A percentile compares a stretch with the other conserved stretches of the same genome.
phyloP scores from a whole-genome alignment of 2,329 filamentous ascomycete genomes.

The Amauroascus niger region DNA sequence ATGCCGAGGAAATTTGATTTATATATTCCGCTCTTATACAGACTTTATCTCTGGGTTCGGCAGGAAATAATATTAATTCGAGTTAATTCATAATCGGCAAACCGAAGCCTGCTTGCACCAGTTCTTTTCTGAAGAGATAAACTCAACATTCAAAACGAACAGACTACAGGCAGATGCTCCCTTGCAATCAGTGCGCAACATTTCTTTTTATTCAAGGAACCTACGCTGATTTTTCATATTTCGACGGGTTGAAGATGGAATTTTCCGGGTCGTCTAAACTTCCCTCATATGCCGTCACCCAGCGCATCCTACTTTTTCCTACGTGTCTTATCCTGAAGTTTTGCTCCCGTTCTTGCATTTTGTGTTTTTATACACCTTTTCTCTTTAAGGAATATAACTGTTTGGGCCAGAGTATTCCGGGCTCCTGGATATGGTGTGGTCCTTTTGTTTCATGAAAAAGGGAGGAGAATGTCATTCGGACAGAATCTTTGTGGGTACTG shows the following conservation, averaged over 20 bases:
- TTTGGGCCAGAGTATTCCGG: constrained; percentile 4
- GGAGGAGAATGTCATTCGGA: constrained; percentile 6
- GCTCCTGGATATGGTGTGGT: constrained; percentile 10
- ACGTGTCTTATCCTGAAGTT: background rate
- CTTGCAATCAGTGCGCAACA: background rate
- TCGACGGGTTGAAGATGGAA: background rate
- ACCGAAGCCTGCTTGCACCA: background rate
- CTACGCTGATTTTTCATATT: background rate
- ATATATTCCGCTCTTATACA: background rate
- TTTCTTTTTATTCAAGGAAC: constrained; percentile 3
- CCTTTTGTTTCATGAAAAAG: background rate
- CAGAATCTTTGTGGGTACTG: background rate
- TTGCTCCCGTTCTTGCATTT: background rate
- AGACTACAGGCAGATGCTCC: background rate
- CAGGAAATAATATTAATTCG: background rate
- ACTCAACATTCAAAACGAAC: background rate
- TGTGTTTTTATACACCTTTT: background rate
- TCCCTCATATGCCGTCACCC: background rate
- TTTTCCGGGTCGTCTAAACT: constrained; percentile 5
- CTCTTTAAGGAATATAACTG: background rate
- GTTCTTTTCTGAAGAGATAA: background rate
- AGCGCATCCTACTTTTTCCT: background rate
- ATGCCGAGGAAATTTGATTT: constrained; percentile 2
- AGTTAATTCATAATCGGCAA: background rate
- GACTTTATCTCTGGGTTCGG: background rate